A percentile compares a stretch with the other conserved stretches of the same genome.
phyloP scores from a whole-genome alignment of 139 green algal species.

The Trebouxia sp. region DNA sequence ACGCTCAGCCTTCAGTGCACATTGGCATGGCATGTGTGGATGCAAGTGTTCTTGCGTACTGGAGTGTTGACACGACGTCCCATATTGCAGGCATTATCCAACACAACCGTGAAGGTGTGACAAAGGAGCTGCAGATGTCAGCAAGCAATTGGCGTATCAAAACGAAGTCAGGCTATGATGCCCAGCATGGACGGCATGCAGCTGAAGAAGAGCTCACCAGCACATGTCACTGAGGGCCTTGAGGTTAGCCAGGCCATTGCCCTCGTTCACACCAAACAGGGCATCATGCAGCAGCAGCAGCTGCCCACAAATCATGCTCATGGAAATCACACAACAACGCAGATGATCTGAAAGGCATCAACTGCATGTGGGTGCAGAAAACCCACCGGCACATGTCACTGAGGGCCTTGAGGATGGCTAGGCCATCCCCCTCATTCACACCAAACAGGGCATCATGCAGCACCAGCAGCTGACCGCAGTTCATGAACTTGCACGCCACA shows the following conservation, averaged over 20 bases:
- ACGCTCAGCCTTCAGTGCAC: no score
- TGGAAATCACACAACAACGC: conserved; percentile 6
- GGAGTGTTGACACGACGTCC: no score
- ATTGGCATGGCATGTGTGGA: no score
- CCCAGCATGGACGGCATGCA: no score
- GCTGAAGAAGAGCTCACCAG: background rate
- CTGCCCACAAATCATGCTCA: conserved; percentile 27
- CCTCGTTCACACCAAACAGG: conserved; percentile 30
- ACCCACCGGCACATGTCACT: conserved; percentile 22
- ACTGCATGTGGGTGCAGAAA: background rate
- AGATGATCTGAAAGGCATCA: conserved; percentile 36
- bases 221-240: conserved; percentile 3
- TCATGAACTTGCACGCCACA: conserved; percentile 33
- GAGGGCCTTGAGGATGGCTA: conserved; percentile 25
- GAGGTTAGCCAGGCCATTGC: conserved; percentile 31
- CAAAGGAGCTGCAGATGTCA: no score
- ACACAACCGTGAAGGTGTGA: no score
- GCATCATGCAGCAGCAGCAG: conserved; percentile 35
- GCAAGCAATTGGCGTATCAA: no score
- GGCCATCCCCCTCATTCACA: conserved; percentile 30
- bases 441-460: conserved; percentile 32
- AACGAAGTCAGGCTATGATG: no score
- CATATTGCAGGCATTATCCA: no score
- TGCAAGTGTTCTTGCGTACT: no score
- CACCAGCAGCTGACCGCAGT: conserved; percentile 26